Evolutionary conservation across 108 stramenopile genomes (phyloP), one percentile per base, ranked within the genome.

Genomic region (Nitzschia sp.): DNA sequence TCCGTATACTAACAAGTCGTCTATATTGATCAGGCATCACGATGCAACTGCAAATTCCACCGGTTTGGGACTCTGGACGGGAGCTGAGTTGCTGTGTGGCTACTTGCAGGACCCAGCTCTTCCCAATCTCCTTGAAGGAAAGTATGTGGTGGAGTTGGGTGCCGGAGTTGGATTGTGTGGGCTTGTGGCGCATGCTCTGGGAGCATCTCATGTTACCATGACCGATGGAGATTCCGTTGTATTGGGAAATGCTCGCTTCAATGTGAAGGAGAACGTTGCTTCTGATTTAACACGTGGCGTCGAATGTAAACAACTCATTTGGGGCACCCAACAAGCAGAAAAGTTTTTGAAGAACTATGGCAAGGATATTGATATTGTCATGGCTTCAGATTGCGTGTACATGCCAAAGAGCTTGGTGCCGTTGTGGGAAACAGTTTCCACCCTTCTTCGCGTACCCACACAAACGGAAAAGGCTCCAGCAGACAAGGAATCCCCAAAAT

Each of bases 181-280:
- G 3, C 78, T 83, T 56, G 63, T 78, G 0, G 78, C 83, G 8
- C 70, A 75, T 72, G 54, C 51, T 54, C 56, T 81, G 52, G 78
- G 77, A 19, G 77, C 82, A 37, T n/a, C 26, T 0, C 22, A 20
- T 7, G 80, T 80, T 5, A 22, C 80, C 9, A 53, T 79, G 51
- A 83, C 85, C 41, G 85, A 86, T 73, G 85, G 85, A 40, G 85
- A 86, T 66, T 62, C 59, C 2, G 62, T 51, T 41, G 67, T 69
- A 24, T 67, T 86, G 75, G 20, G 77, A 5, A 57, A 80, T 26
- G 48, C 80, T 55, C 42, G 81, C 24, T 29, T 65, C 38, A 85
- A 86, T 60, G 68, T 82, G 12, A 38, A 71, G 39, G 12, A 12
- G 37, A 82, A 82, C 42, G 38, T 10, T 14, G 56, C 8, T 37